Conservation (phyloP, 1,284 basidiomycete species). For the Pyrrhoderma lamaoense region DNA sequence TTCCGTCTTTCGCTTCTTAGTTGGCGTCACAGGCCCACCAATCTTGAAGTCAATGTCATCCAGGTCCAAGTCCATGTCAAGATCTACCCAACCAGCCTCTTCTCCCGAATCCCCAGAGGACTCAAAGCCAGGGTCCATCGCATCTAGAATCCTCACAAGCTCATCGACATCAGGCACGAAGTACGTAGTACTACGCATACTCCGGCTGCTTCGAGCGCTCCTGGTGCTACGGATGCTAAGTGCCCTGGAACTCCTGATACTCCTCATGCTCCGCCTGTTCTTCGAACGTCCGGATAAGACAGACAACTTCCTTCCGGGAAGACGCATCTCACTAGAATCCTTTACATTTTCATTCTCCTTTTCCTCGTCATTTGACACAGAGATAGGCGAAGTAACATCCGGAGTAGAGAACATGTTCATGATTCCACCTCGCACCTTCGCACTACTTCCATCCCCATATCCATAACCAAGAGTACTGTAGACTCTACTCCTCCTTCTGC, state of each 20-base stretch:
- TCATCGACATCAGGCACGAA: constrained; percentile 15
- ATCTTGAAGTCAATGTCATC: neutral
- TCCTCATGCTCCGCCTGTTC: neutral
- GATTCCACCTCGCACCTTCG: neutral
- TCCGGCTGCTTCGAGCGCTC: neutral
- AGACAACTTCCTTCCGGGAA: neutral
- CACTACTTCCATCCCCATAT: neutral
- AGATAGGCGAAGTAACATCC: no score
- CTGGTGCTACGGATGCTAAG: neutral
- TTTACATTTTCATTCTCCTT: neutral
- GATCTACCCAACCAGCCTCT: neutral
- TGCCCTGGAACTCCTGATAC: neutral
- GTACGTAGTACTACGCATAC: constrained; percentile 1
- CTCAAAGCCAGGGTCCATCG: constrained; percentile 2
- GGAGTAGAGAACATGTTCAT: neutral
- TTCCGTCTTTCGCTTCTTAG: neutral
- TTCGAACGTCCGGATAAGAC: neutral
- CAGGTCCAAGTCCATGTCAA: neutral
- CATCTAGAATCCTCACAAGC: constrained; percentile 14
- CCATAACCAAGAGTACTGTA: constrained; percentile 9
- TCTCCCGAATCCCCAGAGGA: constrained; percentile 1
- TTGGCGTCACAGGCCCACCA: neutral
- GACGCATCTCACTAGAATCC: neutral
- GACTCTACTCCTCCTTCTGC: neutral
- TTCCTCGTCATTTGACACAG: neutral